Evolutionary conservation across 2,329 filamentous ascomycete genomes (phyloP), one percentile per base, ranked within the genome.

Genomic region (Setomelanomma holmii): DNA sequence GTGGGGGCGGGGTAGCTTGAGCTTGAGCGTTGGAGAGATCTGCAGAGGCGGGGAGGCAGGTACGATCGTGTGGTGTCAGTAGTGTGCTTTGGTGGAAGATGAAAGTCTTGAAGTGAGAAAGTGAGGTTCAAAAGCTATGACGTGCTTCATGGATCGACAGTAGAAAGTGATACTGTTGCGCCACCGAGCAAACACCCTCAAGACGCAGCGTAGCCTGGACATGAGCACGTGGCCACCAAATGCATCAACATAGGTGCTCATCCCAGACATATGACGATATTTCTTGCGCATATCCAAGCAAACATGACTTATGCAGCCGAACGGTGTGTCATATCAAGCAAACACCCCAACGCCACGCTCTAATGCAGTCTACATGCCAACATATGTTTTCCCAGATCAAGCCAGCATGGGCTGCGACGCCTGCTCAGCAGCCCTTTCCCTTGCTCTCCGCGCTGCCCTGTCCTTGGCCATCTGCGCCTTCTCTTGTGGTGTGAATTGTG

Each of bases 391-490:
- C 46, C 56, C 5, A 47, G 17, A 23, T 60, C 41, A 74, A 58
- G 73, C 75, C 55, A 74, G 50, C 67, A 76, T 71, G 24, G 73
- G 72, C 54, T 76, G 67, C 49, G 66, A 61, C 30, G 56, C 59
- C 58, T 72, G 63, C 53, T 69, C 65, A 42, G 64, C 63, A 56
- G 66, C 67, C 43, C 68, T 51, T 43, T 75, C 72, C 33, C 58
- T 56, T 12, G 67, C 72, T 49, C 72, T 66, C 51, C 69, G 60
- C 41, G 67, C 53, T 12, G 71, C 70, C 44, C 69, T 64, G 35
- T 75, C 69, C 55, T 66, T 66, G 14, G 66, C 67, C 36, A 64
- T 64, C 42, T 68, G 57, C 10, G 58, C 68, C 51, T 66, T 67
- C 41, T 71, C 58, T 42, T 62, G 59, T 19, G 66, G 56, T 17